Base-by-base conservation (phyloP, 2,329 filamentous ascomycete genomes). In the Diatrype stigma region DNA sequence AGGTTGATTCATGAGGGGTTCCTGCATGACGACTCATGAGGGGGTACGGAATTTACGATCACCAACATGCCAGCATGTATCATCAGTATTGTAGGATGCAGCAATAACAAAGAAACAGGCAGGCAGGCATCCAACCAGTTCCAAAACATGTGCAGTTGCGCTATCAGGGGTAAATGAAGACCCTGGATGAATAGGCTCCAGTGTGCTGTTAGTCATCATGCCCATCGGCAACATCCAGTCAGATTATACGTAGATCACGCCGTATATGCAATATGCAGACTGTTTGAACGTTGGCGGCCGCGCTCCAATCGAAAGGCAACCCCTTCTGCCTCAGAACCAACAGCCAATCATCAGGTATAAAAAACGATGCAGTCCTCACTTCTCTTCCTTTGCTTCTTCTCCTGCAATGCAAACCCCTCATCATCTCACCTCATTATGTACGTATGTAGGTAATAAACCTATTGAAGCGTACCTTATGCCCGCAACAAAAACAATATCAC, bases 1-100 rank as follows among this genome's bases (percentile, higher is more conserved):
- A 88, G 62, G 75, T 87, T 44, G 84, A 87, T 67, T 73, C 77
- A 64, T 87, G 73, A 69, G n/a, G n/a, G n/a, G n/a, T n/a, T n/a
- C n/a, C n/a, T n/a, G n/a, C n/a, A n/a, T n/a, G n/a, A n/a, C n/a
- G n/a, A n/a, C 26, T 30, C 26, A 10, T 30, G 26, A 30, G 10
- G 26, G 10, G 26, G 26, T 5, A 30, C n/a, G 12, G 6, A 11
- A 11, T 14, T 40, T 19, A 21, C 19, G 37, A 40, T 40, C 37
- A 40, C 37, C 19, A 22, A 16, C 37, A 40, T 40, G 37, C 19
- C n/a, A n/a, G n/a, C n/a, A n/a, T n/a, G n/a, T n/a, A n/a, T n/a
- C n/a, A 30, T 30, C 26, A 40, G 17, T 21, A 40, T 40, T 40
- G 19, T 40, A 40, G 37, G 37, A 40, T 21, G 37, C 37, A n/a